Evolutionary conservation across 2,329 filamentous ascomycete genomes (phyloP), one percentile per base, ranked within the genome.

Genomic region (Penicillium sp.): DNA sequence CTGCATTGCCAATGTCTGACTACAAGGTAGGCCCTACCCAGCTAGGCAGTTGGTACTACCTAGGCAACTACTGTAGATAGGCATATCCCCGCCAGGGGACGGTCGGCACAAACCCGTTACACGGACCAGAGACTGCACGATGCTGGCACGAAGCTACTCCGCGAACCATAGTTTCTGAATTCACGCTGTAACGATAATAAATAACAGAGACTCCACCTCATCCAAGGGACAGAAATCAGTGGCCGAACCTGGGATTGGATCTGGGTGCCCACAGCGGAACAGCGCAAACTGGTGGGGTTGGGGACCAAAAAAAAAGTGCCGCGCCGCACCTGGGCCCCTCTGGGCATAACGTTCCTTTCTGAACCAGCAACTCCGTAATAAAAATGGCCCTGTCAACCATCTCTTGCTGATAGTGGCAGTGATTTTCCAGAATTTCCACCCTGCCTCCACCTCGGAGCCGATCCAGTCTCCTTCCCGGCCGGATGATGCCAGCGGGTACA

Each of bases 251-350:
- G 11, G 43, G 51, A 59, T 56, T 61, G 54, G 60, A 57, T 57
- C 52, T 51, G 43, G 51, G 51, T 51, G 51, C 50, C 57, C 59
- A 62, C 59, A 53, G 33, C 52, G 57, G 57, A 49, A 54, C 44
- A 45, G 41, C 49, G 49, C 54, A 62, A 62, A 61, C 60, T 42
- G 36, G 60, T 61, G 60, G 60, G 60, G 60, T 45, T 50, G 22
- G n/a, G 2, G 4, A 41, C 22, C 11, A 42, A 41, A 13, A 38
- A 14, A 54, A 22, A 44, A 40, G 13, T 10, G n/a, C 22, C 46
- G 51, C 47, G 53, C 38, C 31, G 48, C 30, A 35, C 31, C 8
- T 35, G 14, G 7, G 40, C 30, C 44, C 43, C 53, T 40, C 28
- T 31, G 47, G 46, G 30, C 27, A 40, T 5, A 31, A 46, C 18